Base-by-base conservation (phyloP, 345 rosid genomes). In the Populus nigra region DNA sequence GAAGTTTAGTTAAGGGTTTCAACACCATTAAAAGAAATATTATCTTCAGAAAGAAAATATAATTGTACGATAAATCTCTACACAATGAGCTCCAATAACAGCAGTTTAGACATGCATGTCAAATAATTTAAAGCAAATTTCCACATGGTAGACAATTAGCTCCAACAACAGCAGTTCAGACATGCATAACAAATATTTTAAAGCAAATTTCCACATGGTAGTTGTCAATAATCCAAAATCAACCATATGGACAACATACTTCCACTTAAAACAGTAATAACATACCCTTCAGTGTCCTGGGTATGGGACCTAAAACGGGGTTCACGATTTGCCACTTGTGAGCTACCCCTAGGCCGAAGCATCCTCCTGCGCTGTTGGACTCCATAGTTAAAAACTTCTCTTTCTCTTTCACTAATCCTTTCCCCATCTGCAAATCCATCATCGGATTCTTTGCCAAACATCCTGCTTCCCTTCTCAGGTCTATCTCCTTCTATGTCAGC, bases 301-400 rank as follows among this genome's bases (percentile, higher is more conserved):
- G 90, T 45, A 59, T 90, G 96, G 63, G 95, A 77, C 84, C 86
- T 88, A 59, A 83, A 90, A 66, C 86, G 85, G 16, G 89, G 85
- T 55, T 96, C 98, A 23, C 94, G 92, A 45, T 87, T 91, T 57
- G 85, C 81, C 75, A 88, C 81, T 78, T 90, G 97, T 71, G 98
- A 97, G 80, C 98, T 94, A 66, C 97, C 96, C 83, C 98, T 91
- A 27, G 99, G 92, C 73, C 97, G 86, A 71, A 89, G 94, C 98
- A 94, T 90, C 87, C 97, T 88, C 91, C 92, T 96, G 70, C 96
- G 91, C 86, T 92, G 98, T 85, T 96, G 99, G 78, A 92, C 92
- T 79, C 98, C 99, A 80, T 86, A 86, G 79, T 80, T 88, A 79
- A 96, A 87, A 69, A 77, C 85, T 73, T 91, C 99, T 81, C 90